Base-by-base conservation (phyloP, 1,284 basidiomycete genomes). In the Fomitopsis betulina region DNA sequence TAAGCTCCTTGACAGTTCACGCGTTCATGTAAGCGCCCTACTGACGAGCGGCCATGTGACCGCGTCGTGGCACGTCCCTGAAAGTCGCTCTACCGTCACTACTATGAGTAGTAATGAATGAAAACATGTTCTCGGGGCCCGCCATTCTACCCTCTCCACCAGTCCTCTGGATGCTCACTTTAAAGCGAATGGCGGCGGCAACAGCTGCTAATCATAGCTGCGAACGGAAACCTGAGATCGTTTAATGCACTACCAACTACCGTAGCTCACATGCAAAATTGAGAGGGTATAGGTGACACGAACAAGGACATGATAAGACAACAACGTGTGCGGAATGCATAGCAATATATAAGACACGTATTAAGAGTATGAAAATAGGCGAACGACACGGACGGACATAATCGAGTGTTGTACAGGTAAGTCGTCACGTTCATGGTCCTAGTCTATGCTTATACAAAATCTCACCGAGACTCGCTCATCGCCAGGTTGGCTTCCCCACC, bases 401-500 rank as follows among this genome's bases (percentile, higher is more conserved):
- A 30, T 47, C 19, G 17, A 47, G 45, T 25, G 30, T 37, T 30
- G 33, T 35, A 51, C 49, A 51, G 49, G 30, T 17, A 10, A 15
- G 32, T 21, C 32, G 32, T 33, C 47, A n/a, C 21, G 23, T 23
- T 50, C 33, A 33, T 51, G 19, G 32, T 51, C n/a, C 12, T 51
- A 33, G n/a, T 51, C 49, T 47, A 51, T 51, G 49, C 7, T n/a
- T 13, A 35, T 51, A 51, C 49, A 51, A 33, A 13, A 43, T 43
- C 40, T 21, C 40, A 43, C 19, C 23, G 3, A 19, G 21, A 35
- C n/a, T 21, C n/a, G n/a, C 33, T 79, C 70, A 84, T 69, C 75
- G 76, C 83, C 83, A 85, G 42, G 76, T 76, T 8, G 81, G 80
- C 64, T 72, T 78, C 43, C 67, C 67, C 75, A 64, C 63, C 57